Base-by-base conservation (phyloP, 2,329 filamentous ascomycete genomes). In the Pyrenophora seminiperda region DNA sequence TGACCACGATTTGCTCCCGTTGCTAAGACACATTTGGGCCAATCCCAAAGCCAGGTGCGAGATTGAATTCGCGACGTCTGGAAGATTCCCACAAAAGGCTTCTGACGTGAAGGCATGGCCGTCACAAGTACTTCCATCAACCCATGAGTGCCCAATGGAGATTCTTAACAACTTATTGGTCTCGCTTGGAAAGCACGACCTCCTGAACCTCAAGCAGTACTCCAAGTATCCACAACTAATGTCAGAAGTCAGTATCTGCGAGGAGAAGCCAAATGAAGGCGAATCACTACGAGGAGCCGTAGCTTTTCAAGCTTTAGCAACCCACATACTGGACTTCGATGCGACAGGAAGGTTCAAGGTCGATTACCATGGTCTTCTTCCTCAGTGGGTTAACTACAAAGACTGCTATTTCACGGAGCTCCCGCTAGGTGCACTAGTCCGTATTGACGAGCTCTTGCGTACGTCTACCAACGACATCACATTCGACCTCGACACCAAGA, bases 71-170 rank as follows among this genome's bases (percentile, higher is more conserved):
- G 36, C 22, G 22, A 6, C 7, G 22, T 24, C 22, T 7, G 22
- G 22, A 24, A 6, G 22, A 24, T 27, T 0, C 1, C 0, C 9
- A 3, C 33, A 17, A 5, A 17, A 11, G 18, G 1, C 13, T 18
- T 5, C 4, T 13, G 1, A 2, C 7, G 0, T 5, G 0, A 19
- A 2, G 4, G 7, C 17, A 7, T 5, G 13, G 9, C 11, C 5
- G 5, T 18, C 17, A 7, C 3, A 24, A 24, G 22, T 7, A 7
- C 1, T 4, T 3, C 2, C 1, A 1, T 13, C 33, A 7, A 13
- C 2, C 4, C 33, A 13, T 1, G 13, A 24, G 1, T 18, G 17
- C 7, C 4, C 4, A 1, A 10, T 13, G n/a, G 5, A 9, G 11
- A 1, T 15, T 9, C 4, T 39, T 11, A 39, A 39, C 20, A 3